Conservation (phyloP, 2,329 filamentous ascomycete species). For the Penicillium decumbens region DNA sequence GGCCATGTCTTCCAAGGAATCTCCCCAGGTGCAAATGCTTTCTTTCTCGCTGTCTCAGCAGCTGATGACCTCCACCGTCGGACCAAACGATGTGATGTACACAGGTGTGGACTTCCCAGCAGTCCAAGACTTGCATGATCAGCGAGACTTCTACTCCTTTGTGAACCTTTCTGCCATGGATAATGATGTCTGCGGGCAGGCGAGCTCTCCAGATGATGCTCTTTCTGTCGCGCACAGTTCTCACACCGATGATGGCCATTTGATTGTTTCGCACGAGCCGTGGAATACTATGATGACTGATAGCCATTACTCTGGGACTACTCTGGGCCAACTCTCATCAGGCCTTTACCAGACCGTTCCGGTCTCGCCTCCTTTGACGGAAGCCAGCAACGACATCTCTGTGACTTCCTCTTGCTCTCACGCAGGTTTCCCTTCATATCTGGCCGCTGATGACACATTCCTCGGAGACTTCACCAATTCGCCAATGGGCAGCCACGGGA, state of each 20-base stretch:
- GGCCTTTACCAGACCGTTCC: conserved; percentile 37
- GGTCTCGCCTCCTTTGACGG: conserved; percentile 42
- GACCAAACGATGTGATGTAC: conserved; percentile 39
- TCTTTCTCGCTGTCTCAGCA: conserved; percentile 42
- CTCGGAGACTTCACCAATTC: conserved; percentile 35
- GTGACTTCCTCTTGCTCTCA: conserved; percentile 40
- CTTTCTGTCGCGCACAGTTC: conserved; percentile 37
- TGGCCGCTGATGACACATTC: conserved; percentile 37
- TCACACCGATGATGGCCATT: conserved; percentile 36
- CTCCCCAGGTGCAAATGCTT: conserved; percentile 41
- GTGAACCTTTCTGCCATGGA: conserved; percentile 41
- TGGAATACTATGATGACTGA: conserved; percentile 39
- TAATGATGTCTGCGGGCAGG: conserved; percentile 36
- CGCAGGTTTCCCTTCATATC: conserved; percentile 36
- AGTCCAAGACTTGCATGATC: conserved; percentile 36
- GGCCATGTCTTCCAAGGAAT: conserved; percentile 37
- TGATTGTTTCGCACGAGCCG: conserved; percentile 28
- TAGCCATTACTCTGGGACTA: conserved; percentile 31
- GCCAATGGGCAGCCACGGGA: conserved; percentile 33
- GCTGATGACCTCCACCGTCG: conserved; percentile 36
- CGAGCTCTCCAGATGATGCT: conserved; percentile 37
- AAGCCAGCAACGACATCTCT: conserved; percentile 41
- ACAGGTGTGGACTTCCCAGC: conserved; percentile 38
- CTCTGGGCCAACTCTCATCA: conserved; percentile 34
- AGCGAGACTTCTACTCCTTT: conserved; percentile 40